Base-by-base conservation (phyloP, 768 basidiomycete genomes). In the Boletellus ananiceps region DNA sequence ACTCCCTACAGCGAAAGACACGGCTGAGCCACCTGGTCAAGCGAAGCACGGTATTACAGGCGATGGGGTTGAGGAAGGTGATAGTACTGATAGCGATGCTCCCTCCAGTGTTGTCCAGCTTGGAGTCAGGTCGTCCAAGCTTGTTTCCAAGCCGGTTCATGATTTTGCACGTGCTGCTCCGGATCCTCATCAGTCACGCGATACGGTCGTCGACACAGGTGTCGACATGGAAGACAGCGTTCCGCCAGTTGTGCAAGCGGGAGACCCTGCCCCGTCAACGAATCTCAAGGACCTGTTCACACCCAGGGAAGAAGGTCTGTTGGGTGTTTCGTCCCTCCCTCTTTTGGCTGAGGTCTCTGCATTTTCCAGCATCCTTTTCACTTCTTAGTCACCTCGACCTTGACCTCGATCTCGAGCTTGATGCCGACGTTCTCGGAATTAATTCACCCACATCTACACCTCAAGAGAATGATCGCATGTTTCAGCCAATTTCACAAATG, bases 311-410 rank as follows among this genome's bases (percentile, higher is more conserved):
- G 46, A 46, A 31, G 78, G 86, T 84, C 56, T n/a, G 71, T 62
- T 0, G 8, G n/a, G 18, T 38, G 15, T 49, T 13, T 34, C 45
- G 9, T 44, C 29, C 21, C 18, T 33, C 11, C 13, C 23, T 31
- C 38, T 11, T 3, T 34, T 31, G 7, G 6, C 23, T 45, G 27
- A 60, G 29, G 3, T 1, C 14, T 14, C 39, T 35, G 6, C 29
- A 9, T 38, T 41, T 29, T 8, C 5, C 51, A 84, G 84, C 68
- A 36, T 79, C 79, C 16, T 91, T 91, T 66, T 89, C 89, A 11
- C 72, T 91, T n/a, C 72, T 90, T 4, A 78, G 77, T 0, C 82
- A 89, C 53, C 77, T 91, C 32, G 82, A 88, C 48, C 77, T 90
- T 27, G 82, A 87, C 42, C 71, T 90, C 18, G 88, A 90, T 51